These are phyloP conservation scores for Linnemannia schmuckeri DNA, from an alignment of 192 early-diverging fungal species.

Conservation along the genomic window DNA sequence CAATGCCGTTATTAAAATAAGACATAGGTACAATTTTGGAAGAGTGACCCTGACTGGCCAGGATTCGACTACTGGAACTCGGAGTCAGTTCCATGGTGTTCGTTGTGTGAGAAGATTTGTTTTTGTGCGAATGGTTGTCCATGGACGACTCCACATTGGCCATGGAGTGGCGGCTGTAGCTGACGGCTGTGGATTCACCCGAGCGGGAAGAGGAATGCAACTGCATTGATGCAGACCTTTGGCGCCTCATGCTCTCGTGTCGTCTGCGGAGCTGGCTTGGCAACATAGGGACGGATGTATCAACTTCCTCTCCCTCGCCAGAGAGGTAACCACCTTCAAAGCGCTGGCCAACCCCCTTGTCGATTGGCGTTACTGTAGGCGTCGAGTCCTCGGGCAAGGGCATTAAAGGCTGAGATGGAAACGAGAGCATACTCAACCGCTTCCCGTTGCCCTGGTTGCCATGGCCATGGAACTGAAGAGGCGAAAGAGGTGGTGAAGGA, in stretches of 20 bases:
- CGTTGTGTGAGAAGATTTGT: not conserved
- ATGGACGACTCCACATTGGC: not conserved
- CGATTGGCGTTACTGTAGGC: not conserved
- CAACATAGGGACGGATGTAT: slow-evolving; percentile 24
- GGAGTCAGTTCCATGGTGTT: not conserved
- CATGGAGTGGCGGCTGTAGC: not conserved
- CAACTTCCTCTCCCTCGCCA: slow-evolving; percentile 3
- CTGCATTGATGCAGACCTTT: slow-evolving; percentile 2
- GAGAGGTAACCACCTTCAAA: slow-evolving; percentile 5
- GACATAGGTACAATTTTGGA: not conserved
- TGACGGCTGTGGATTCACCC: not conserved
- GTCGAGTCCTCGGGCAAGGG: slow-evolving; percentile 1
- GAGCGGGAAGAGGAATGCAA: not conserved
- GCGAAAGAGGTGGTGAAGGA: slow-evolving; percentile 47
- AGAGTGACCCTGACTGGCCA: not conserved
- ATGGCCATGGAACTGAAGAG: slow-evolving; percentile 21
- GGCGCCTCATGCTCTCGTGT: slow-evolving; percentile 36
- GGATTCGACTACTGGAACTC: not conserved
- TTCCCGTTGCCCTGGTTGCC: not conserved
- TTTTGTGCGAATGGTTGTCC: not conserved
- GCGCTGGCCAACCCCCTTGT: not conserved
- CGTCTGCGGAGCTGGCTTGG: slow-evolving; percentile 44
- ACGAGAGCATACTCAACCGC: slow-evolving; percentile 8
- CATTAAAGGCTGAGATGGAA: not conserved
- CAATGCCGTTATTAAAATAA: not conserved